A percentile compares a stretch with the other conserved stretches of the same genome.
These are phyloP conservation scores for Dovyalis caffra DNA, from an alignment of 345 rosid species.

Conservation along the genomic window DNA sequence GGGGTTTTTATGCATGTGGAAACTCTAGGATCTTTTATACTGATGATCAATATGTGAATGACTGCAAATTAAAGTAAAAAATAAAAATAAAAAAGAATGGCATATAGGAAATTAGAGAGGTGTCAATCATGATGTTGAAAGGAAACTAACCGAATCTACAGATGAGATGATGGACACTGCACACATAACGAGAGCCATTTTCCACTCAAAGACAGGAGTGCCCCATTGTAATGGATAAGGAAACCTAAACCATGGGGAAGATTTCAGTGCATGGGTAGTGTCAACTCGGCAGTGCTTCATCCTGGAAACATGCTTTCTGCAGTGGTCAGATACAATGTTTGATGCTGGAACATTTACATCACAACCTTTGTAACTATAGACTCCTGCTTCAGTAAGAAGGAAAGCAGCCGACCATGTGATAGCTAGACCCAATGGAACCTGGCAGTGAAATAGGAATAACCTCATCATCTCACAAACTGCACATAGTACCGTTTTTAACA, in stretches of 20 bases:
- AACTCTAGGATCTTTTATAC: background rate
- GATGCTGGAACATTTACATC: slow-evolving; percentile 72
- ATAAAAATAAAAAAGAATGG: background rate
- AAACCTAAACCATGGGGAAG: slow-evolving; percentile 95
- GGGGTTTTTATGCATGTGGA: background rate
- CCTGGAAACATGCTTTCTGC: slow-evolving; percentile 78
- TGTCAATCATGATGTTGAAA: background rate
- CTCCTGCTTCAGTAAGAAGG: slow-evolving; percentile 85
- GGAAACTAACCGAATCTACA: slow-evolving; percentile 80
- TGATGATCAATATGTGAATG: background rate
- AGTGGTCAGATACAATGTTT: slow-evolving; percentile 72
- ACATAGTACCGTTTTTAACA: background rate
- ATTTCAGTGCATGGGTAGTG: slow-evolving; percentile 76
- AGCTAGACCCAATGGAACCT: slow-evolving; percentile 97
- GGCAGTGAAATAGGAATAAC: slow-evolving; percentile 19
- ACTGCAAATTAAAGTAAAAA: background rate
- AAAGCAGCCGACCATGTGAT: slow-evolving; percentile 90
- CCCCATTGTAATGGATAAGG: slow-evolving; percentile 99
- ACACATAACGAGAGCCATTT: slow-evolving; percentile 92
- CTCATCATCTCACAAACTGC: background rate
- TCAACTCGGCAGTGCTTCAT: slow-evolving; percentile 89
- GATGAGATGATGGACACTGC: slow-evolving; percentile 76
- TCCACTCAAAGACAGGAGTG: slow-evolving; percentile 84
- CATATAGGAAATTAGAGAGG: background rate
- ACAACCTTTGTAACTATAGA: slow-evolving; percentile 79